Evolutionary conservation across 2,329 filamentous ascomycete genomes (phyloP).

Genomic region (Metarhizium humberi): DNA sequence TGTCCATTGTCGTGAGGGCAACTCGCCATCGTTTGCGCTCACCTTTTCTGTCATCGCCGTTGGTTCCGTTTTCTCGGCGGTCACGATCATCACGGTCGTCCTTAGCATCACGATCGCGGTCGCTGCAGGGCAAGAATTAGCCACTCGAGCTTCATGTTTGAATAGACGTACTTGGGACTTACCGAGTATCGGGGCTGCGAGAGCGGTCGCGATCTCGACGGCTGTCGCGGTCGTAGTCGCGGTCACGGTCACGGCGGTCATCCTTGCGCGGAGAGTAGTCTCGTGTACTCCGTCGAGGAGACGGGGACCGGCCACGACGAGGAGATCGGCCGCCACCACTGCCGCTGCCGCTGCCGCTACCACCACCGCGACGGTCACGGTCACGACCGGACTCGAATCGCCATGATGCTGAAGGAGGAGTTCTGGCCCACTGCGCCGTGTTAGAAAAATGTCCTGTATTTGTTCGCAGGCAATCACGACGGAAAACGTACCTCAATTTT

Average conservation of each 20-base stretch:
- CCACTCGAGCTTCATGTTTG: constrained; percentile 2
- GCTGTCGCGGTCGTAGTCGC: constrained; percentile 68
- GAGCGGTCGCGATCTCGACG: constrained; percentile 70
- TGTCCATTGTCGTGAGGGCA: not conserved
- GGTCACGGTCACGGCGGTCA: constrained; percentile 63
- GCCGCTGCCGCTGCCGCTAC: constrained; percentile 7
- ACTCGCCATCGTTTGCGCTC: constrained; percentile 13
- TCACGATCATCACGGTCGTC: constrained; percentile 65
- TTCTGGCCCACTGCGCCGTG: constrained; percentile 80
- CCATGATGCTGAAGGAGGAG: constrained; percentile 95
- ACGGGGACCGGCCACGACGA: constrained; percentile 64
- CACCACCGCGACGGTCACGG: constrained; percentile 47
- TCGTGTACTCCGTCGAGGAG: constrained; percentile 65
- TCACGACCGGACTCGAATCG: constrained; percentile 90
- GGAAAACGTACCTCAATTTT: constrained; percentile 81
- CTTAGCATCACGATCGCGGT: constrained; percentile 47
- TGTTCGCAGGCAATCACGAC: not conserved
- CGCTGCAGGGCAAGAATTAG: constrained; percentile 20
- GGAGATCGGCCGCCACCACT: constrained; percentile 47
- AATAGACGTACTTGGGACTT: constrained; percentile 9
- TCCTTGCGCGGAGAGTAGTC: constrained; percentile 87
- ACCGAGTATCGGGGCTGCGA: constrained; percentile 59
- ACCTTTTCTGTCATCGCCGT: constrained; percentile 91
- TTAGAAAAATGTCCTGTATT: constrained; percentile 2
- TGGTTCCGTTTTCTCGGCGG: constrained; percentile 66